Base-by-base conservation (phyloP, 148 eudicot species). In the Mesembryanthemum crystallinum region DNA sequence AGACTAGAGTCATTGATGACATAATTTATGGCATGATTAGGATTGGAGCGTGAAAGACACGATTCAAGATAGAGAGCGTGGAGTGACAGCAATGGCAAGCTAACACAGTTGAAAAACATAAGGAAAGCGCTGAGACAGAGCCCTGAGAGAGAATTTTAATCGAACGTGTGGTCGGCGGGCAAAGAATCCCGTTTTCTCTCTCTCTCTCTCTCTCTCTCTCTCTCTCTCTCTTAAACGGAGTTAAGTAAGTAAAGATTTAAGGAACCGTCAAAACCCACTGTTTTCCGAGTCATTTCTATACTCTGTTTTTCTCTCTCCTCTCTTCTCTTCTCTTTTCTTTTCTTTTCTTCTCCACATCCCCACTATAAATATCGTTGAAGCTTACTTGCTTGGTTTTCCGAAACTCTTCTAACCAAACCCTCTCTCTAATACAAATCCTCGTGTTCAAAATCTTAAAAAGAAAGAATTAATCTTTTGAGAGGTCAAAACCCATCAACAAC, bases 101-200 rank as follows among this genome's bases (percentile, higher is more conserved):
- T 1, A 21, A n/a, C 20, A 0, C 9, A 0, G 2, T 17, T 1
- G 6, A 7, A 64, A 33, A 65, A 8, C 0, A 0, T 2, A 37
- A 35, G 23, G 70, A 66, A 66, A 42, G 51, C 70, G 51, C 70
- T 66, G 70, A 66, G 70, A 66, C 6, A 37, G 52, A 37, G 20
- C 1, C n/a, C n/a, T n/a, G n/a, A n/a, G n/a, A n/a, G n/a, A n/a
- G n/a, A 18, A 59, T 9, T 6, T 45, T 45, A 45, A 9, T 8
- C 57, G 71, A 65, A 61, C 79, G 60, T 76, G 77, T 83, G 71
- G 77, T 83, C 79, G 80, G 79, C 82, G 28, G 29, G 0, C 24
- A 49, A 13, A 4, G 0, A 12, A 42, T n/a, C 1, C 61, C 52
- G 55, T 64, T 20, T 2, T 13, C 11, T 39, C 18, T 11, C 52